These are phyloP conservation scores for Populus hybrid DNA, from an alignment of 441 rosid species.

Conservation along the genomic window DNA sequence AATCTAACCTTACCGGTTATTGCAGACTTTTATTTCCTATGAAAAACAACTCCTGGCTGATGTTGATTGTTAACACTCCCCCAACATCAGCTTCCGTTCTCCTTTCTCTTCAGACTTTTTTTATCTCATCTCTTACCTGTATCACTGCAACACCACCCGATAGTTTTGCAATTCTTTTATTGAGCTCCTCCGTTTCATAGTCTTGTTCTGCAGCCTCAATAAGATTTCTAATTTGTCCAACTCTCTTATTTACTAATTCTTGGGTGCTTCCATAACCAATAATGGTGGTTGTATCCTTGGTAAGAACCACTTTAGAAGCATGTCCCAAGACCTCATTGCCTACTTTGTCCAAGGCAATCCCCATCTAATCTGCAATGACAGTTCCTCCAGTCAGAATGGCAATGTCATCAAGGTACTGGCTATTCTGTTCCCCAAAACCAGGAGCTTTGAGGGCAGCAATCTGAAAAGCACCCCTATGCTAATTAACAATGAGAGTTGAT, in stretches of 20 bases:
- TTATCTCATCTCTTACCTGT: slow-evolving; percentile 42
- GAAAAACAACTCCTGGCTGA: no score
- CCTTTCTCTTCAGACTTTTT: no score
- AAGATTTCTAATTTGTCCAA: slow-evolving; percentile 72
- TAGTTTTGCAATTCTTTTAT: slow-evolving; percentile 85
- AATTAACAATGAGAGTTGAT: slow-evolving; percentile 95
- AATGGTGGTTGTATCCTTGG: slow-evolving; percentile 75
- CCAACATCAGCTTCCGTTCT: no score
- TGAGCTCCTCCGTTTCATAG: slow-evolving; percentile 82
- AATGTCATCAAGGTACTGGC: slow-evolving; percentile 95
- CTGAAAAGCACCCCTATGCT: slow-evolving; percentile 86
- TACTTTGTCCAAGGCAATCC: slow-evolving; percentile 82
- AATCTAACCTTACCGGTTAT: no score
- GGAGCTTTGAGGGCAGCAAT: slow-evolving; percentile 99
- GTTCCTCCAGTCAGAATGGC: slow-evolving; percentile 90
- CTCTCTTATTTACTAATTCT: slow-evolving; percentile 82
- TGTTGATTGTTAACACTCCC: no score
- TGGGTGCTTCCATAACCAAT: slow-evolving; percentile 94
- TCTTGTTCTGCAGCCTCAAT: slow-evolving; percentile 93
- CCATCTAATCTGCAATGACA: slow-evolving; percentile 82
- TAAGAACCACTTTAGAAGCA: slow-evolving; percentile 85
- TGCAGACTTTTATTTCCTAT: no score
- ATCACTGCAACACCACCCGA: slow-evolving; percentile 94
- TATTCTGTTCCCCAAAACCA: slow-evolving; percentile 94
- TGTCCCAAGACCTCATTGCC: slow-evolving; percentile 74